Base-by-base conservation (phyloP, 1,284 basidiomycete genomes). In the Heliocybe sulcata region DNA sequence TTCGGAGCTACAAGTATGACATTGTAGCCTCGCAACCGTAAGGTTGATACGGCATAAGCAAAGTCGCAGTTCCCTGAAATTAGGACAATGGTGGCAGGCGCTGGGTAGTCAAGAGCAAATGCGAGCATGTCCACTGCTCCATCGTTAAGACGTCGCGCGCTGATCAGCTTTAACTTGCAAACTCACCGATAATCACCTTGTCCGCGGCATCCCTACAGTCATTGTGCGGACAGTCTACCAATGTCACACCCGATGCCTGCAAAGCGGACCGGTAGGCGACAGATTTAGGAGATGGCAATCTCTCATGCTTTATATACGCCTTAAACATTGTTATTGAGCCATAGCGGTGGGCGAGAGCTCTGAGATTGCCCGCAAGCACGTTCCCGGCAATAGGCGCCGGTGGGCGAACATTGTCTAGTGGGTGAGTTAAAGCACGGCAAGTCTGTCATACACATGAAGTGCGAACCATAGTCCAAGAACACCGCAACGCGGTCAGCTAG, bases 141-240 rank as follows among this genome's bases (percentile, higher is more conserved):
- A 31, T 12, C 12, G 29, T 31, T 4, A 45, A 16, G 23, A 45
- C 19, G 16, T 4, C 19, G 4, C 10, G 6, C 23, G 42, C 6
- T 25, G 23, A 38, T 16, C n/a, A 6, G 42, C 6, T 45, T 45
- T 16, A 56, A 12, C 4, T 4, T 31, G 29, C 29, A 63, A 54
- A 61, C 66, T 45, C 56, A 67, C 67, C 63, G 45, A 67, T 62
- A 64, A 77, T 72, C 67, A 73, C 74, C 59, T 76, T 75, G 57
- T 72, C 69, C 11, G 67, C 69, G 2, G 71, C 71, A 52, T 74
- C 72, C 55, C 74, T 74, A 29, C 68, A 64, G 4, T 71, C 73
- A 59, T 71, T 69, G 52, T 72, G 68, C 1, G 74, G 74, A 58
- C 75, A 77, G 57, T 79, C 74, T 12, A 72, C 70, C n/a, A 72